Evolutionary conservation across 1,139 yeast genomes (phyloP).

Genomic region (Blastobotrys niveus): DNA sequence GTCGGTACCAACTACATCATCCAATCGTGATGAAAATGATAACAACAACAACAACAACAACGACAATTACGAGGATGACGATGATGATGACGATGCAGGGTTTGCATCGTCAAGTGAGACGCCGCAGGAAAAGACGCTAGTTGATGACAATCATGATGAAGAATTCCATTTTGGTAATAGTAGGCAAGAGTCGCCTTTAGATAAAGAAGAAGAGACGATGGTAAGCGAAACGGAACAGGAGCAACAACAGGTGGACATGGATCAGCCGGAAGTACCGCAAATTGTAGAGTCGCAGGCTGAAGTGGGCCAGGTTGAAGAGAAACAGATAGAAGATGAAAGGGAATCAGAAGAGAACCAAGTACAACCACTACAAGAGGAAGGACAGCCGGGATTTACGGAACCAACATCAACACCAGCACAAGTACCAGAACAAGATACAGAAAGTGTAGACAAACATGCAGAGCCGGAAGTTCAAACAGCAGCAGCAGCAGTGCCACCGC

Average conservation of each 20-base stretch:
- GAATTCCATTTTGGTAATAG: not conserved
- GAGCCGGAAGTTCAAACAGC: not conserved
- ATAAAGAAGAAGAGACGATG: not conserved
- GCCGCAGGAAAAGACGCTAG: not conserved
- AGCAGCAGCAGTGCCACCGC: slow-evolving; percentile 9
- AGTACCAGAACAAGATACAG: slow-evolving; percentile 1
- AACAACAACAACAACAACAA: not conserved
- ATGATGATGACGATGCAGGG: not conserved
- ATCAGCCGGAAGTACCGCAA: not conserved
- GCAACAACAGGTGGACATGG: not conserved
- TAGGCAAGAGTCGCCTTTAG: not conserved
- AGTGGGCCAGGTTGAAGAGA: not conserved
- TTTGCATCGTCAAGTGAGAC: not conserved
- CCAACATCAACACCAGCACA: not conserved
- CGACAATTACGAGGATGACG: not conserved
- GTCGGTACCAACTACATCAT: too few species aligned
- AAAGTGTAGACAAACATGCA: not conserved
- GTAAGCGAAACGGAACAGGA: not conserved
- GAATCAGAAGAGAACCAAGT: not conserved
- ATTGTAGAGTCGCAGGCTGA: not conserved
- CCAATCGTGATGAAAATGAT: not conserved
- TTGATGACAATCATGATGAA: not conserved
- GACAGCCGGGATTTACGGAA: too few species aligned
- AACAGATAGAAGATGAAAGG: not conserved
- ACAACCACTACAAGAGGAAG: not conserved